Evolutionary conservation across 2,329 filamentous ascomycete species (phyloP), one percentile per base, ranked within the genome.

Genomic region (Trichoderma guizhouense): DNA sequence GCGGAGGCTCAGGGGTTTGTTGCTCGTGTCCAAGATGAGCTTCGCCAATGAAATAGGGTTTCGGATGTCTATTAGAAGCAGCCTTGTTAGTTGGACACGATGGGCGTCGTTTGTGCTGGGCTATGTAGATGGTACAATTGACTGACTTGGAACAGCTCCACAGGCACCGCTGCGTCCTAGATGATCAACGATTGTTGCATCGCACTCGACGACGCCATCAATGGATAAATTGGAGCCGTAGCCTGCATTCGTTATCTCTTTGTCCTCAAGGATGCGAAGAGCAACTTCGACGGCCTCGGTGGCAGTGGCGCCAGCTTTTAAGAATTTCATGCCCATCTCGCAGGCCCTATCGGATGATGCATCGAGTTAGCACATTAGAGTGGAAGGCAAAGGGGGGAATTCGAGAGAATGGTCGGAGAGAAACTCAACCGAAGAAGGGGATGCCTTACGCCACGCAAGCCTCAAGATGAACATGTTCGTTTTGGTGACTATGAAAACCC

Each of bases 161-260:
- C 94, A 97, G 55, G 94, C 96, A 75, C 96, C 96, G 80, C 95
- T 98, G 74, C 94, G 90, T 55, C 97, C 96, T 65, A 91, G 85
- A 79, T 98, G 93, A 78, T 99, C 95, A 53, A 99, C 92, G 69
- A 99, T 89, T 0, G 94, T 95, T 70, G 96, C 96, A 84, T 99
- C 96, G 76, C 95, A 97, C 81, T 99, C 96, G 14, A 98, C 96
- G 1, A 90, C 89, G 1, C 96, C 96, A 76, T 98, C 92, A 74
- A 97, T 93, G 58, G 93, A 91, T 28, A 99, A 85, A 77, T 99
- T 99, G 82, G 96, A 99, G 61, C 97, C 96, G 79, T 93, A 98
- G 0, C 96, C 96, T 47, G 95, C 93, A 80, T 99, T 99, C 43
- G 97, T 99, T 75, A 99, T 97, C 77, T 98, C 94, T 71, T 92